A percentile compares a stretch with the other conserved stretches of the same genome.
phyloP scores from a whole-genome alignment of 371 early-diverging fungal genomes.

The Rhizopus delemar region DNA sequence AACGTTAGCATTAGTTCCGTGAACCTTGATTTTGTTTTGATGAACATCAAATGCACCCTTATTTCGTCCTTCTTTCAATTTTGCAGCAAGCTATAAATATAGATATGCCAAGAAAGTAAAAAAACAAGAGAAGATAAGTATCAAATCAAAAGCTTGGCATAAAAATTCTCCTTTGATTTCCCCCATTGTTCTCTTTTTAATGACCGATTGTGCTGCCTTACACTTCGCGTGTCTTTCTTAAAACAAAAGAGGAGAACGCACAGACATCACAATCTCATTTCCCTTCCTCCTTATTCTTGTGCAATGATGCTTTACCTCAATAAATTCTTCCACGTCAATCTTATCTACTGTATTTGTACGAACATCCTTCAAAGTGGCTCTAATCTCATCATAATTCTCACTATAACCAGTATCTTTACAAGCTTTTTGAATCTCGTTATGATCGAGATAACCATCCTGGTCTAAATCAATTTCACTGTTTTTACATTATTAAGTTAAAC shows the following conservation, averaged over 20 bases:
- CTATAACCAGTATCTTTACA: conserved; percentile 71
- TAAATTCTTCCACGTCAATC: conserved; percentile 82
- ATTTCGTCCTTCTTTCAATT: conserved; percentile 64
- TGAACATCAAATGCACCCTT: conserved; percentile 62
- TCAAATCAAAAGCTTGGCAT: background rate
- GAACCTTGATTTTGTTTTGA: conserved; percentile 83
- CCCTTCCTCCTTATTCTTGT: too few species aligned
- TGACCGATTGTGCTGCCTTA: too few species aligned
- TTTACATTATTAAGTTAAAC: too few species aligned
- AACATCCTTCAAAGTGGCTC: conserved; percentile 71
- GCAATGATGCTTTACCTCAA: conserved; percentile 59
- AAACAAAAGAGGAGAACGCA: too few species aligned
- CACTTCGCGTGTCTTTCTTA: too few species aligned
- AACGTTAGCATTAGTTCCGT: conserved; percentile 81
- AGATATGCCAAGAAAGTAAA: conserved; percentile 13
- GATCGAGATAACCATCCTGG: conserved; percentile 74
- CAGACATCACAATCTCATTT: too few species aligned
- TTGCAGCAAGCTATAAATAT: conserved; percentile 23
- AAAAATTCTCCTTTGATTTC: background rate
- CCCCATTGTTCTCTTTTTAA: background rate
- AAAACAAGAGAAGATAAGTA: background rate
- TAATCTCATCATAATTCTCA: conserved; percentile 76
- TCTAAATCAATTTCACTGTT: conserved; percentile 70
- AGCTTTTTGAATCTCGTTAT: conserved; percentile 70
- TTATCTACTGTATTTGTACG: conserved; percentile 71